Base-by-base conservation (phyloP, 495 filamentous ascomycete genomes). In the Penicillium fimorum region DNA sequence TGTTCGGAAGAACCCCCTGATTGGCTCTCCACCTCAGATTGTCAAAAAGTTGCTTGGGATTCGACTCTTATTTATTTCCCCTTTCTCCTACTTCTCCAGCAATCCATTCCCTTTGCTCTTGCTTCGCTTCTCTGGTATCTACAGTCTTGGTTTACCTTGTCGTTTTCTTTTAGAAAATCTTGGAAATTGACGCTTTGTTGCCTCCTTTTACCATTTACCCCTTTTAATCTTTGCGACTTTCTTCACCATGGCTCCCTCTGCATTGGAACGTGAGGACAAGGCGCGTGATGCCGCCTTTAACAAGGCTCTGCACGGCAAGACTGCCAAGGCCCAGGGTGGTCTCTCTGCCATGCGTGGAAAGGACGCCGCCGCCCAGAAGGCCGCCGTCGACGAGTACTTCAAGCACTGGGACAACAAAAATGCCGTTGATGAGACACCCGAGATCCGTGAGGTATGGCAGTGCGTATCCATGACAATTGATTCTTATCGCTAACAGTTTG, bases 361-460 rank as follows among this genome's bases (percentile, higher is more conserved):
- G 77, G 87, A 93, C 73, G 76, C 79, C 49, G 78, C 77, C 11
- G 91, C 94, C 3, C 90, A 97, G 71, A 84, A 92, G 76, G 84
- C 90, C 47, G 93, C 94, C 47, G 84, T 96, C 33, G 92, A 97
- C 66, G 93, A 97, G 75, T 98, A 98, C 79, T 97, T 96, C 85
- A 98, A 97, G 85, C 96, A 96, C 75, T 98, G 93, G 89, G 94
- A 98, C 76, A 90, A 95, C 80, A 94, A 97, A 79, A 71, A 71
- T 53, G 89, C 77, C 38, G 84, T 79, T 41, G 79, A 81, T 24
- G 94, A 98, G 83, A 98, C 93, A 0, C 82, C 84, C 27, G 88
- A 84, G 53, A 86, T 80, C 57, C 85, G 94, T 63, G 88, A 90
- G 74, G 90, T 90, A 72, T 38, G 81, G 27, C 13, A 10, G 17